These are phyloP conservation scores for Scedosporium dehoogii DNA, from an alignment of 2,329 filamentous ascomycete genomes.

Conservation along the genomic window DNA sequence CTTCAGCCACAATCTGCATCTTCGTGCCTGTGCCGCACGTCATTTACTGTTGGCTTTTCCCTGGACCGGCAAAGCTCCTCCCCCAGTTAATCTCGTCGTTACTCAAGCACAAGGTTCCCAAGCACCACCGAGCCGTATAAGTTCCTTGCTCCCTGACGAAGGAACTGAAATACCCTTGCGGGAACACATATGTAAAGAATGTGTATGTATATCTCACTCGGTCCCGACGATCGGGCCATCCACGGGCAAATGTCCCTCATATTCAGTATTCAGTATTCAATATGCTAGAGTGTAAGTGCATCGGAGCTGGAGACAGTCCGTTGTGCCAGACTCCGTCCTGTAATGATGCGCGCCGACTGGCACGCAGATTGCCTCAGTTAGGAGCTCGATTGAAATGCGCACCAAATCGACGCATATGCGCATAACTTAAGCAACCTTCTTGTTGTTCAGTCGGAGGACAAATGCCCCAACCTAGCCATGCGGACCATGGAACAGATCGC, in stretches of 20 bases:
- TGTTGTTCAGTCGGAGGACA: background rate
- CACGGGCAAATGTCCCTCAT: too few relatives aligned
- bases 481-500: background rate
- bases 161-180: too few relatives aligned
- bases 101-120: too few relatives aligned
- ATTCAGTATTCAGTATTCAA: background rate
- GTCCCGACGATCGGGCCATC: too few relatives aligned
- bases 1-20: slow-evolving; percentile 5
- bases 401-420: background rate
- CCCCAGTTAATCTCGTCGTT: too few relatives aligned
- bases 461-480: background rate
- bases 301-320: background rate
- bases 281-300: background rate
- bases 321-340: too few relatives aligned
- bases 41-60: background rate
- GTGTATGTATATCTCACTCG: too few relatives aligned
- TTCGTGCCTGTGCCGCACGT: background rate
- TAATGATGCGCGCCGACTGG: background rate
- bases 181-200: too few relatives aligned
- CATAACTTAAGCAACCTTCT: background rate
- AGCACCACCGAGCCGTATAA: too few relatives aligned
- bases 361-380: background rate
- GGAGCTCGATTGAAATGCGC: background rate
- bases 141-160: too few relatives aligned
- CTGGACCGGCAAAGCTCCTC: background rate